phyloP scores from a whole-genome alignment of 2,329 filamentous ascomycete genomes.

The Claviceps purpurea region DNA sequence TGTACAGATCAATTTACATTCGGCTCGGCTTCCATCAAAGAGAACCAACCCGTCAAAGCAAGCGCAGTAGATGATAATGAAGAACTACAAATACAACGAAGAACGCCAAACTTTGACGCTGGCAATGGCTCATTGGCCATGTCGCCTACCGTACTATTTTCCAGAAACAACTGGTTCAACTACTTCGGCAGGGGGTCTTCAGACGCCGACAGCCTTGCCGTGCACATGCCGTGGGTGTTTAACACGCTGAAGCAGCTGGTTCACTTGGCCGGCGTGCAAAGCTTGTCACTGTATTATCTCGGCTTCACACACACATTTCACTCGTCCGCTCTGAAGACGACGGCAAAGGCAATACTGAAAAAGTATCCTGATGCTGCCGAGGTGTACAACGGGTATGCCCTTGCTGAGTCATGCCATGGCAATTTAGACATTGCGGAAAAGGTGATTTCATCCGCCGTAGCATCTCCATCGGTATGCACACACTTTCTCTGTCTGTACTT shows the following conservation, averaged over 20 bases:
- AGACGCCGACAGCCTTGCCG: constrained; percentile 8
- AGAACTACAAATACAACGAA: constrained; percentile 11
- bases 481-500: too few species aligned
- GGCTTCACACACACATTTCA: constrained; percentile 47
- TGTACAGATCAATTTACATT: constrained; percentile 18
- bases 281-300: constrained; percentile 55
- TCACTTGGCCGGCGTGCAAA: constrained; percentile 20
- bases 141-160: constrained; percentile 41
- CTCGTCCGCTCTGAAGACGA: constrained; percentile 46
- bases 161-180: constrained; percentile 30
- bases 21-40: not conserved
- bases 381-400: constrained; percentile 68
- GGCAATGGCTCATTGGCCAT: constrained; percentile 16
- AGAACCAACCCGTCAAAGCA: constrained; percentile 1
- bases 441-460: constrained; percentile 53
- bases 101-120: constrained; percentile 17
- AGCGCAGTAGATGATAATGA: not conserved
- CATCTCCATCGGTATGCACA: constrained; percentile 18
- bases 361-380: constrained; percentile 46
- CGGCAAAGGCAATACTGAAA: constrained; percentile 63
- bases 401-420: constrained; percentile 50
- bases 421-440: constrained; percentile 45
- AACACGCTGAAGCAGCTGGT: constrained; percentile 46
- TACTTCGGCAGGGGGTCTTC: constrained; percentile 19
- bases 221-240: constrained; percentile 34